Conservation (phyloP, 2,329 filamentous ascomycete species). For the Elsinoe arachidis region DNA sequence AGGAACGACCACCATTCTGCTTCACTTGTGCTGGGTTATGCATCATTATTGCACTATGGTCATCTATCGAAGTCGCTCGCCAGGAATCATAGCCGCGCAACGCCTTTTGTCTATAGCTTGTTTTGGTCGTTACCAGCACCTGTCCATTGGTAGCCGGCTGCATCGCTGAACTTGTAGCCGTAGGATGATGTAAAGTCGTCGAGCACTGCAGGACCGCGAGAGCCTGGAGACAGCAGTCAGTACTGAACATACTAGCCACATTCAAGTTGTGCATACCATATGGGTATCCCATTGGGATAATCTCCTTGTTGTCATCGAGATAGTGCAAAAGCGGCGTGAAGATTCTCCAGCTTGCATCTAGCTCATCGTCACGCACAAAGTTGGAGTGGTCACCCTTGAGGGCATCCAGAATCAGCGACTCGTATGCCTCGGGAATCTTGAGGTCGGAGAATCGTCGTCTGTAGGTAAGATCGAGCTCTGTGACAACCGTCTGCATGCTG, state of each 20-base stretch:
- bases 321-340: conserved; percentile 97
- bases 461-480: conserved; percentile 96
- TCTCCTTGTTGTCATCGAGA: conserved; percentile 98
- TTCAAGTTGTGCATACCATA: conserved; percentile 60
- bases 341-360: conserved; percentile 96
- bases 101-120: conserved; percentile 56
- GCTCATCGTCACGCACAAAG: conserved; percentile 94
- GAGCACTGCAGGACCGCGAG: conserved; percentile 87
- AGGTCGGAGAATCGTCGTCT: conserved; percentile 96
- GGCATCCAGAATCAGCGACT: conserved; percentile 92
- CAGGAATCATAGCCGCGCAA: background rate
- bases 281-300: conserved; percentile 98
- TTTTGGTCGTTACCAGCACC: conserved; percentile 62
- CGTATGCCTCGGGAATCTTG: conserved; percentile 98
- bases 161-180: conserved; percentile 97
- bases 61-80: conserved; percentile 4
- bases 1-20: background rate
- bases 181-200: conserved; percentile 98
- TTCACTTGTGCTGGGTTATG: background rate
- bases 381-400: conserved; percentile 99
- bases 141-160: conserved; percentile 91
- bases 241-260: background rate
- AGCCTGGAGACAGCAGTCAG: conserved; percentile 52
- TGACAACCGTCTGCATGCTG: conserved; percentile 99
- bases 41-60: conserved; percentile 9